These are phyloP conservation scores for Benincasa hispida DNA, from an alignment of 306 rosid species.

Conservation along the genomic window DNA sequence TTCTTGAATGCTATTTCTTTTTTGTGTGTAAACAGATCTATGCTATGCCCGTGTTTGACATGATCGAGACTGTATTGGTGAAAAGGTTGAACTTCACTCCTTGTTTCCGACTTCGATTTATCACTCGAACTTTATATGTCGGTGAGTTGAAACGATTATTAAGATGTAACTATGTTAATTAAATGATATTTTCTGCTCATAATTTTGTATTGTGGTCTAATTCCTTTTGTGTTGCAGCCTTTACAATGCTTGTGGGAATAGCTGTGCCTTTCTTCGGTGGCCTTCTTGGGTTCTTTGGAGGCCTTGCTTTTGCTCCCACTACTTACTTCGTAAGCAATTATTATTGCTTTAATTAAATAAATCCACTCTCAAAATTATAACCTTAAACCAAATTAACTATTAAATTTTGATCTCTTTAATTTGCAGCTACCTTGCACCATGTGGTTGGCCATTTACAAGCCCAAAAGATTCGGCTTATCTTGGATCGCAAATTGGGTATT, in stretches of 20 bases:
- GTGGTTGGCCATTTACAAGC: slow-evolving; percentile 60
- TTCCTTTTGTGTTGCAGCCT: slow-evolving; percentile 20
- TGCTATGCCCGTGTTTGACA: slow-evolving; percentile 80
- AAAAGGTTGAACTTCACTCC: slow-evolving; percentile 32
- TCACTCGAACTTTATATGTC: slow-evolving; percentile 36
- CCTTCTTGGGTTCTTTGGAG: slow-evolving; percentile 83
- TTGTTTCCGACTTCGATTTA: slow-evolving; percentile 37
- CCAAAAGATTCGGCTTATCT: slow-evolving; percentile 42
- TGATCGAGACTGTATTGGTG: slow-evolving; percentile 61
- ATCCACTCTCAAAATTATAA: neutral
- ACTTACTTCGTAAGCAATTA: slow-evolving; percentile 46
- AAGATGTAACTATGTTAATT: neutral
- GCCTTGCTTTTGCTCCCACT: slow-evolving; percentile 84
- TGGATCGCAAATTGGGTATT: slow-evolving; percentile 62
- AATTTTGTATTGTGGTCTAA: neutral
- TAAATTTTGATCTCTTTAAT: too few relatives aligned
- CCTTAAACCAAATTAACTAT: neutral
- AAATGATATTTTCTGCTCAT: neutral
- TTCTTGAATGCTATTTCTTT: too few relatives aligned
- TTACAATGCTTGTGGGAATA: slow-evolving; percentile 48
- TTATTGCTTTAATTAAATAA: too few relatives aligned
- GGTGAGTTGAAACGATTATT: slow-evolving; percentile 24
- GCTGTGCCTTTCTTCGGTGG: slow-evolving; percentile 71
- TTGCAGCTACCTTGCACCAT: slow-evolving; percentile 70
- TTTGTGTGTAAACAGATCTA: slow-evolving; percentile 21